Conservation (phyloP, 192 early-diverging fungal species). For the Lobosporangium transversale region DNA sequence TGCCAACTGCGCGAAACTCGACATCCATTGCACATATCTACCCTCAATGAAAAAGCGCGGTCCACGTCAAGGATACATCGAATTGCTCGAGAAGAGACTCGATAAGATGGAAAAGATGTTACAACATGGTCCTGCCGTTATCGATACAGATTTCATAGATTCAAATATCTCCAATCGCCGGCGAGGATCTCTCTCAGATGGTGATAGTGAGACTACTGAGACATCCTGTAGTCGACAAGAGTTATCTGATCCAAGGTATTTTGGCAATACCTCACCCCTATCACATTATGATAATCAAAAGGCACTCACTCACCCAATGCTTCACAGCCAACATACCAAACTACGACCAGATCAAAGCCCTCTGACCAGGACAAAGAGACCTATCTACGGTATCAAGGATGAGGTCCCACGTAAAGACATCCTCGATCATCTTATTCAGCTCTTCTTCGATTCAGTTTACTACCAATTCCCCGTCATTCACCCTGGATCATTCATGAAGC, state of each 20-base stretch:
- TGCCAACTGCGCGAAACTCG: constrained; percentile 78
- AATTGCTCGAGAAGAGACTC: constrained; percentile 77
- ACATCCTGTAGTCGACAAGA: background rate
- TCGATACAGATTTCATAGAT: constrained; percentile 19
- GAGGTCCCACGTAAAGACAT: constrained; percentile 56
- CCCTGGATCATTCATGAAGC: constrained; percentile 53
- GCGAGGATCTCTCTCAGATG: background rate
- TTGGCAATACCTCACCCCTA: constrained; percentile 31
- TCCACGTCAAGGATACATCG: constrained; percentile 86
- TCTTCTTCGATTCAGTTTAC: constrained; percentile 61
- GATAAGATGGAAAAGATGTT: constrained; percentile 83
- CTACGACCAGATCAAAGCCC: background rate
- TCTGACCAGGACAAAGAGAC: constrained; percentile 15
- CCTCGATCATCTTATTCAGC: constrained; percentile 58
- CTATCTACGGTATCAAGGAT: constrained; percentile 41
- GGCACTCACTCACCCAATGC: background rate
- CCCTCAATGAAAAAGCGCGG: constrained; percentile 90
- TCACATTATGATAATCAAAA: background rate
- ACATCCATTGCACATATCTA: constrained; percentile 78
- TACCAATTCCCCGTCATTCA: constrained; percentile 61
- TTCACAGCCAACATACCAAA: background rate
- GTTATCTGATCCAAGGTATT: constrained; percentile 16
- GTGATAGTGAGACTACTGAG: background rate
- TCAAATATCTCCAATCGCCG: background rate
- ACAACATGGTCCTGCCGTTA: constrained; percentile 39